These are phyloP conservation scores for Lachnellula cervina DNA, from an alignment of 2,329 filamentous ascomycete species.

Conservation along the genomic window DNA sequence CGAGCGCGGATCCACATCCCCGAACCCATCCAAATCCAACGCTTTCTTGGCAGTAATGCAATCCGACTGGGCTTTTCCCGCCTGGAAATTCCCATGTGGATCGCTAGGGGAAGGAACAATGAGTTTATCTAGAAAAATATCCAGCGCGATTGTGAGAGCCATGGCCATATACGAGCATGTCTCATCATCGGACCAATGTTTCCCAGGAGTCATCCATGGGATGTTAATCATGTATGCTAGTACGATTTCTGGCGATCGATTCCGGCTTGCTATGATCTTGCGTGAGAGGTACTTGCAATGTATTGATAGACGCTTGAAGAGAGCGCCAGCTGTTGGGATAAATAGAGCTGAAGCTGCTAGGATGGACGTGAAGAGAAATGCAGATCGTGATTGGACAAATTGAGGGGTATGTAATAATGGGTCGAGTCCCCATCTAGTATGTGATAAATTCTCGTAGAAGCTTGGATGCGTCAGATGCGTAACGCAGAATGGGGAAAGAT, in stretches of 20 bases:
- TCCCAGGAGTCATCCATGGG: constrained; percentile 67
- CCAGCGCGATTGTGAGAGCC: constrained; percentile 64
- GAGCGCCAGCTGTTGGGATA: constrained; percentile 55
- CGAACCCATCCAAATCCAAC: constrained; percentile 63
- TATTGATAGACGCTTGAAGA: constrained; percentile 60
- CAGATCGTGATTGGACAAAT: constrained; percentile 63
- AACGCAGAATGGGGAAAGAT: background rate
- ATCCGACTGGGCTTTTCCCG: constrained; percentile 56
- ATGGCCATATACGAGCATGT: constrained; percentile 67
- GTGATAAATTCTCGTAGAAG: constrained; percentile 65
- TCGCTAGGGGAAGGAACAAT: constrained; percentile 50
- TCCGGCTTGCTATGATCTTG: constrained; percentile 54
- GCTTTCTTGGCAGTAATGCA: constrained; percentile 64
- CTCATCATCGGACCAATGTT: constrained; percentile 66
- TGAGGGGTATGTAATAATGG: constrained; percentile 58
- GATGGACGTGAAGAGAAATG: constrained; percentile 68
- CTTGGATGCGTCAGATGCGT: constrained; percentile 34
- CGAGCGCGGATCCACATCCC: constrained; percentile 55
- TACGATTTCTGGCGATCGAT: constrained; percentile 68
- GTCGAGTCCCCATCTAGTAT: constrained; percentile 71
- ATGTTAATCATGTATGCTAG: constrained; percentile 72
- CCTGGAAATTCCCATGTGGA: constrained; percentile 40
- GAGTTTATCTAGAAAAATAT: constrained; percentile 66
- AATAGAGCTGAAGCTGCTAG: constrained; percentile 65
- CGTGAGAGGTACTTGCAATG: constrained; percentile 61